Conservation (phyloP, 768 basidiomycete genomes). For the Mycena epipterygia region DNA sequence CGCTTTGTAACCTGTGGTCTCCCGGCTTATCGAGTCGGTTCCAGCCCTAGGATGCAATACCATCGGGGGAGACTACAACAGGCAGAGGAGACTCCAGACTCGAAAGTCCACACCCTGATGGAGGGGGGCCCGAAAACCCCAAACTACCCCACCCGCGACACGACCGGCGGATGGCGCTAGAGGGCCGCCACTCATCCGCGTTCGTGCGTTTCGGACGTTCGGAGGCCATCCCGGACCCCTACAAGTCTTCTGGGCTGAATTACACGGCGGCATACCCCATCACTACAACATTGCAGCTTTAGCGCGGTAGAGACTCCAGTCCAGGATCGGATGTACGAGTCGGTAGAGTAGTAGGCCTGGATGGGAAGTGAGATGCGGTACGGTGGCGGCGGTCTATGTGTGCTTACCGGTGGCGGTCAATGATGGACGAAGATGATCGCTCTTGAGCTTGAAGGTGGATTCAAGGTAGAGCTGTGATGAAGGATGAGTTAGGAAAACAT, state of each 20-base stretch:
- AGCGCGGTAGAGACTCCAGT: constrained; percentile 17
- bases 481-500: not conserved
- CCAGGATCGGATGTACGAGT: not conserved
- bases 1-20: not conserved
- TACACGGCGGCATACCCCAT: not conserved
- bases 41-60: constrained; percentile 21
- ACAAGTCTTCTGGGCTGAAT: constrained; percentile 25
- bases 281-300: constrained; percentile 3
- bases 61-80: constrained; percentile 20
- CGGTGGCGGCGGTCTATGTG: not conserved
- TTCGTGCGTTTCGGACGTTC: constrained; percentile 12
- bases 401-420: not conserved
- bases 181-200: constrained; percentile 6
- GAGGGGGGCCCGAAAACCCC: constrained; percentile 25
- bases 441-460: not conserved
- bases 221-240: constrained; percentile 29
- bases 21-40: constrained; percentile 12
- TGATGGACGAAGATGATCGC: not conserved
- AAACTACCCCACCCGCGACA: constrained; percentile 23
- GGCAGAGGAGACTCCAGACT: constrained; percentile 20
- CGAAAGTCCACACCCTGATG: constrained; percentile 15
- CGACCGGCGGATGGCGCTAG: not conserved
- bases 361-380: not conserved
- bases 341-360: not conserved
- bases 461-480: too few relatives aligned